Evolutionary conservation across 2,329 filamentous ascomycete species (phyloP), one percentile per base, ranked within the genome.

Genomic region (Botrytis fragariae): DNA sequence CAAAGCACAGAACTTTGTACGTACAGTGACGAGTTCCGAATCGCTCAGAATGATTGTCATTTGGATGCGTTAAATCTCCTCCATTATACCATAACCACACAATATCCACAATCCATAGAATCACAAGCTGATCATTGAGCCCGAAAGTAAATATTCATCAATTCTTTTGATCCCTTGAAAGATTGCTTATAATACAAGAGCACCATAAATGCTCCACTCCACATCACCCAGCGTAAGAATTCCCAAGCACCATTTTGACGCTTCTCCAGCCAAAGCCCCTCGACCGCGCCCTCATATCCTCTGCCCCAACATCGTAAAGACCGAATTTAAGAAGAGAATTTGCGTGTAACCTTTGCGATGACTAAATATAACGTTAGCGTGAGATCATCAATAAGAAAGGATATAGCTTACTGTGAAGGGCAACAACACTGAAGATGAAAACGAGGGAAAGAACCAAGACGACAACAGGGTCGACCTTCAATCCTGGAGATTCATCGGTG

Each of bases 341-440:
- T 92, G 85, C 94, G 92, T 79, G 94, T 97, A 82, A 98, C 86
- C 88, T 98, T 98, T 83, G 95, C 95, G 83, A 98, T 96, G 83
- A 98, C 95, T 98, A 77, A 14, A 71, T 25, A 29, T 29, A 32
- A 63, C 22, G 35, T 60, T 74, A 73, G 72, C 74, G 22, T 54
- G 32, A 32, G 22, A 39, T 45, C 29, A 39, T 54, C 32, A 51
- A n/a, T 5, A 35, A 54, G 37, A 37, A 35, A n/a, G 22, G 61
- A 25, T 32, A 44, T 45, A 42, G 65, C 93, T 79, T 90, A 98
- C 96, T 94, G 86, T 99, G 96, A 82, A 99, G 88, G 79, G 94
- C 95, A 81, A 99, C 96, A 82, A 99, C 96, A 81, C 93, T 96
- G 87, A 99, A 98, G 84, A 99, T 99, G 85, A 99, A 99, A 76